These are phyloP conservation scores for Fusarium sp. DNA, from an alignment of 2,329 filamentous ascomycete genomes.

Conservation along the genomic window DNA sequence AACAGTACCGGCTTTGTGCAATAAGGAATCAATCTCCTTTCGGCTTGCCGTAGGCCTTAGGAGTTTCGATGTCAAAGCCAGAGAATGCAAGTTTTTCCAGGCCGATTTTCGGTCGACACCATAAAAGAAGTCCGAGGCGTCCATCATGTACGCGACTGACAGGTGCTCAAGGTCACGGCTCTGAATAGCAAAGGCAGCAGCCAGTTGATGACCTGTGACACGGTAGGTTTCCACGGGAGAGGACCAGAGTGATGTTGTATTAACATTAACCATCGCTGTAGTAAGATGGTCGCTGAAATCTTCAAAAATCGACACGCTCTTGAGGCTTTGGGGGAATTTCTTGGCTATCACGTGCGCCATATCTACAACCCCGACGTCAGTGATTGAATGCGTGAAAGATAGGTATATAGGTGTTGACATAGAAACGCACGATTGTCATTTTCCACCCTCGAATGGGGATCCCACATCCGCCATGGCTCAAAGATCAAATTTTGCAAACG, in stretches of 20 bases:
- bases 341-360: not conserved
- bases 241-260: not conserved
- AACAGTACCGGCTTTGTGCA: constrained; percentile 35
- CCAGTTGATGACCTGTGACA: constrained; percentile 16
- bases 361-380: not conserved
- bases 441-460: not conserved
- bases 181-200: constrained; percentile 37
- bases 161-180: constrained; percentile 43
- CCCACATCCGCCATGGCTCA: constrained; percentile 47
- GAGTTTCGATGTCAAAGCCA: constrained; percentile 48
- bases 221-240: not conserved
- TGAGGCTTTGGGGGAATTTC: constrained; percentile 39
- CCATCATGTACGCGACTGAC: constrained; percentile 43
- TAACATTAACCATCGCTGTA: not conserved
- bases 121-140: constrained; percentile 46
- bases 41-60: constrained; percentile 27
- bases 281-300: constrained; percentile 30
- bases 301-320: constrained; percentile 42
- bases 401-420: not conserved
- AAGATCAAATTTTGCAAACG: constrained; percentile 44
- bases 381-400: not conserved
- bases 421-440: not conserved
- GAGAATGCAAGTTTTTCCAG: constrained; percentile 39
- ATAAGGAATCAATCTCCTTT: constrained; percentile 34
- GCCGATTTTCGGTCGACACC: constrained; percentile 29